Base-by-base conservation (phyloP, 345 rosid genomes). In the Microcos paniculata region DNA sequence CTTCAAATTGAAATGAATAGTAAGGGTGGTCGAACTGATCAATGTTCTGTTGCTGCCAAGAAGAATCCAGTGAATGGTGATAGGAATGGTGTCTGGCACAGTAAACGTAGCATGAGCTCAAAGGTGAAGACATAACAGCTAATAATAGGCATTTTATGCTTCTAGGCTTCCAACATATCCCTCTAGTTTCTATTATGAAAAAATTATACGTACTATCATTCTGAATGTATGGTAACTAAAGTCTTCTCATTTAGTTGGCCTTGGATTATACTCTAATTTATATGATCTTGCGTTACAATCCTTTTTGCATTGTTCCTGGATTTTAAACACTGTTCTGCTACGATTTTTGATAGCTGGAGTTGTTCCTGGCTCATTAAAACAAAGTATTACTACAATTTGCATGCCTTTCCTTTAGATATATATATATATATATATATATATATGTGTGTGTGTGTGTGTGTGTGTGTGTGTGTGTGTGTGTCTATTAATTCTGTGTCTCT, bases 1-100 rank as follows among this genome's bases (percentile, higher is more conserved):
- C 87, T 84, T 71, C 98, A 90, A 58, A 57, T 80, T 64, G 99
- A 89, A 79, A 87, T 91, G 91, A 88, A 83, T 71, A 76, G 87
- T 30, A 90, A 90, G 81, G 85, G 78, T 77, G 85, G 82, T 57
- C 79, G 81, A 67, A 71, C 80, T 6, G 91, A 85, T 69, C 97
- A 82, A 49, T 93, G 98, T 73, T 87, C 92, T 0, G 80, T 88
- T 79, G 97, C 94, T n/a, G 92, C 98, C 68, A 92, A 92, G 84
- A 92, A 89, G 88, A 89, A 82, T 79, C 80, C 90, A 6, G 78
- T 87, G 70, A 87, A 71, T 57, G 90, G 90, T 2, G 88, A 90
- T 69, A 80, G 82, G 71, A 85, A 75, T 45, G 82, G 84, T 21
- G 82, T 87, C 24, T 94, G 91, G 97, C 88, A 80, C 49, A 75